A percentile compares a stretch with the other conserved stretches of the same genome.
Conservation (phyloP, 129 eudicot species). For the Logfia minima region DNA sequence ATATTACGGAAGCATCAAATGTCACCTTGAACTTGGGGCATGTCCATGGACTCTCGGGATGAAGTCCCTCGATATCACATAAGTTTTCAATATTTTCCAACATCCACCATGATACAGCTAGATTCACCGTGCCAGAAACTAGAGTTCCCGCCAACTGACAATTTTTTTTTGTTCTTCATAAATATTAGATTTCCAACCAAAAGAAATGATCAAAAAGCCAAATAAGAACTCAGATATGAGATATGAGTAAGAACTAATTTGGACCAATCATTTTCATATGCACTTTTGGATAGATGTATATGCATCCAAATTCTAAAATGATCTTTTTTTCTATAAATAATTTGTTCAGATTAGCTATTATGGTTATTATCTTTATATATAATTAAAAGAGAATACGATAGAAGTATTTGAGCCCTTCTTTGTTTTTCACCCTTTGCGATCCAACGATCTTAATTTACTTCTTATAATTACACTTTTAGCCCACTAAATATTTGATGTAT, state of each 20-base stretch:
- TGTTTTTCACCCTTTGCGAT: no score
- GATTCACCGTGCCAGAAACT: constrained; percentile 76
- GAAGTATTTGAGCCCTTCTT: no score
- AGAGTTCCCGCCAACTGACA: constrained; percentile 77
- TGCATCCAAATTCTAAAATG: background rate
- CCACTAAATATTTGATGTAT: no score
- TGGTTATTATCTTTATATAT: no score
- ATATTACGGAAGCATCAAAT: constrained; percentile 83
- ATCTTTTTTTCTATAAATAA: no score
- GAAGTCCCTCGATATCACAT: constrained; percentile 71
- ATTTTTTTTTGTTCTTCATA: background rate
- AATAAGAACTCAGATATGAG: no score
- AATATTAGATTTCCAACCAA: background rate
- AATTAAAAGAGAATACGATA: no score
- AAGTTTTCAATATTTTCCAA: constrained; percentile 70
- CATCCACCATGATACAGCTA: constrained; percentile 96
- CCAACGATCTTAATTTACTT: no score
- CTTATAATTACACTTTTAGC: no score
- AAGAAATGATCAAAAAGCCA: background rate
- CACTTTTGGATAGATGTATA: background rate
- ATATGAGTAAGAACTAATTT: no score
- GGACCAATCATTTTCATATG: background rate
- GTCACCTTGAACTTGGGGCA: constrained; percentile 93
- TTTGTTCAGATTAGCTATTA: background rate
- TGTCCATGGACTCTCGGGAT: constrained; percentile 97